Evolutionary conservation across 2,329 filamentous ascomycete genomes (phyloP), one percentile per base, ranked within the genome.

Genomic region (Aspergillus puulaauensis): DNA sequence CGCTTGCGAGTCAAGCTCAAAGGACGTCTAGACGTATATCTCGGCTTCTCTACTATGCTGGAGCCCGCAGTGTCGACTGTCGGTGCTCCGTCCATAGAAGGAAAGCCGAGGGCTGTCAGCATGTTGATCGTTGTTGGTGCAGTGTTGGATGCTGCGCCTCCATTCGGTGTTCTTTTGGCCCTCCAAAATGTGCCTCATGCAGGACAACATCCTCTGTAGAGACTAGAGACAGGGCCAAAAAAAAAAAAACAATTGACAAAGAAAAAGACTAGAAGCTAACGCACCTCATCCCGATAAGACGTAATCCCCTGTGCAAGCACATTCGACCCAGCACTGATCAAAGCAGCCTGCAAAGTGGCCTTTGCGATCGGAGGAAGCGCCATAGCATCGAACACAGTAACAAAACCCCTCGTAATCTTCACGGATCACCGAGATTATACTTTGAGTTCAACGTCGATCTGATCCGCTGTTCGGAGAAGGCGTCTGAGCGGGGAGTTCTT

Each of bases 231-330:
- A 31, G 27, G 27, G 27, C 27, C 27, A 31, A 31, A 11, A 31
- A 31, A 4, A 19, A 19, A 19, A 31, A 11, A 31, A 21, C 3
- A 21, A 31, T 31, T n/a, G 35, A 15, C 35, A 37, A 37, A 6
- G 14, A 37, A 37, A n/a, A 37, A 15, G 35, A 15, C 35, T 5
- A 37, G 15, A 40, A 40, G 31, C 48, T 33, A 45, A 55, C 44
- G 52, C 60, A 82, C 80, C 59, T 74, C 68, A 56, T 76, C 69
- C 58, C 77, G 77, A 62, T 80, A 81, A 15, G 82, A 77, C 40
- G 80, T 75, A 62, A 85, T 79, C 33, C 79, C 71, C 65, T 86
- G 83, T 23, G 83, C 83, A 51, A 83, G 71, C 41, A 85, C 67
- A 64, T 86, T 86, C 33, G 83, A 85, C 15, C 74, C 72, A 6